Base-by-base conservation (phyloP, 179 eudicot genomes). In the Heliamphora pulchella region DNA sequence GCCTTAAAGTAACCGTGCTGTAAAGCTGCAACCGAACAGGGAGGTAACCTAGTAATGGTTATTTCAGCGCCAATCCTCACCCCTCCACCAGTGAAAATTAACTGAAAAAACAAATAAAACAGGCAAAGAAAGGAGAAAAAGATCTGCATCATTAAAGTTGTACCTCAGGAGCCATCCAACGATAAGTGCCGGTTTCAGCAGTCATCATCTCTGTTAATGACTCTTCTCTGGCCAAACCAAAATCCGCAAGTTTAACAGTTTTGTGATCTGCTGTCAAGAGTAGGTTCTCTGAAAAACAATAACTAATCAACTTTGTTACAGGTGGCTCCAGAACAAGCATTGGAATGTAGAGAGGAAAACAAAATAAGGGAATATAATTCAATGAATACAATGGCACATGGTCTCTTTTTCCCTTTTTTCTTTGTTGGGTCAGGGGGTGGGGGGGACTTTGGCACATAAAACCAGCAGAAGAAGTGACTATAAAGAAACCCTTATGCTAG, bases 161-260 rank as follows among this genome's bases (percentile, higher is more conserved):
- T 81, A 93, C 97, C 97, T 93, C 97, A 3, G 97, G 97, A 78
- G 97, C 97, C 97, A 93, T 91, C 97, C 97, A 92, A 20, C 95
- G 91, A 81, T 92, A 92, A 1, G 97, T 92, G 63, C 94, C 95
- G 2, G 97, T 91, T 82, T 93, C 97, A 61, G 96, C 90, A 3
- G 94, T 91, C 97, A 93, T 93, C 97, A 93, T 93, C 88, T 93
- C 96, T 13, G 93, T 91, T 73, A 91, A 82, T 20, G 97, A 79
- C 84, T 93, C 95, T 86, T 93, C 97, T 82, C 95, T 87, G 22
- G 97, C 97, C 76, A 93, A 89, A 80, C 96, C 97, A 80, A 94
- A 93, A 84, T 90, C 95, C 54, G 90, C 93, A 39, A 93, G 90
- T 81, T 93, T 91, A 50, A 91, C 83, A 20, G 89, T 90, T 77